phyloP scores from a whole-genome alignment of 106 monocot genomes.

The Acorus calamus region DNA sequence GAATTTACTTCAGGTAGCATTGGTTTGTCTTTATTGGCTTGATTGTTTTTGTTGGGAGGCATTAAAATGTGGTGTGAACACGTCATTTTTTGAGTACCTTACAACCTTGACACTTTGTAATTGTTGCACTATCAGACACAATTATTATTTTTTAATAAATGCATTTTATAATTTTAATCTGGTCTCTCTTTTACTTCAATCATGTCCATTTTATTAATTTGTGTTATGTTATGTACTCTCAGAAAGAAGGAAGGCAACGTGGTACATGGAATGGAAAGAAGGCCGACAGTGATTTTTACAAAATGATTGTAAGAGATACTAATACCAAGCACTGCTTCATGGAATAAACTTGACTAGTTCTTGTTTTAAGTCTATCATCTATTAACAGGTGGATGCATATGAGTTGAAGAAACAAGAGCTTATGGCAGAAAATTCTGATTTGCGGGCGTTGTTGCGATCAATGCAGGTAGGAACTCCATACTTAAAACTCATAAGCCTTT shows the following conservation, averaged over 20 bases:
- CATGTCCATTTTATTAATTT: conserved; percentile 1
- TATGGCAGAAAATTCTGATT: conserved; percentile 91
- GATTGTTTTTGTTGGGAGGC: not conserved
- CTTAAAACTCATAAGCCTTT: not conserved
- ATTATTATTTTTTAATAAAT: not conserved
- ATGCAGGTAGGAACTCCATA: conserved; percentile 51
- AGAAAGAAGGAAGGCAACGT: conserved; percentile 99
- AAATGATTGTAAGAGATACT: conserved; percentile 78
- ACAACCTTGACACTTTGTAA: too few relatives aligned
- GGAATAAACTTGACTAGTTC: too few relatives aligned
- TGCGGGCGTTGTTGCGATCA: conserved; percentile 77
- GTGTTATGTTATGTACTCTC: conserved; percentile 10
- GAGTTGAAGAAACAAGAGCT: conserved; percentile 91
- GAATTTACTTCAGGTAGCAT: conserved; percentile 90
- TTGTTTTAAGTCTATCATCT: not conserved
- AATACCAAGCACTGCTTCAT: not conserved
- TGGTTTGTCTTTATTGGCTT: not conserved
- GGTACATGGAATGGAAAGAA: conserved; percentile 99
- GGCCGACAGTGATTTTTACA: conserved; percentile 87
- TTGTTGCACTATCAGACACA: too few relatives aligned
- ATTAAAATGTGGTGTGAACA: too few relatives aligned
- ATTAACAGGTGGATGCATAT: conserved; percentile 82
- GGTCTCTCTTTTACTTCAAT: not conserved
- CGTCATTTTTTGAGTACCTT: too few relatives aligned
- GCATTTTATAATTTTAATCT: not conserved